A percentile compares a stretch with the other conserved stretches of the same genome.
These are phyloP conservation scores for Curvularia sp. DNA, from an alignment of 2,329 filamentous ascomycete genomes.

Conservation along the genomic window DNA sequence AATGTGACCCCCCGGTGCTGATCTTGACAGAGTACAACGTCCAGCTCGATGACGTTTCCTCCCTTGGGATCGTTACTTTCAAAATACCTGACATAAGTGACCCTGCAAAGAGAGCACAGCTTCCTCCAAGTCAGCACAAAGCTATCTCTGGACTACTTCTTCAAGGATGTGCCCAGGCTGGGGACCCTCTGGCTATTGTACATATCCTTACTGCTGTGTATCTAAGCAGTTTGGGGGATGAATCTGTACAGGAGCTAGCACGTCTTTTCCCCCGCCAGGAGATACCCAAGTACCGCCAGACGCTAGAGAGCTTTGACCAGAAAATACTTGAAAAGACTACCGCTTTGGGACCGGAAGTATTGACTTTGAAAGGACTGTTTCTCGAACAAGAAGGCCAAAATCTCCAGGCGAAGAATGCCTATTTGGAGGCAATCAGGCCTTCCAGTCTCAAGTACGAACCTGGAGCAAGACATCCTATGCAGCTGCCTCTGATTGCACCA, in stretches of 20 bases:
- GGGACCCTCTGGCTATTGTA: constrained; percentile 38
- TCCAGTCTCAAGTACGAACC: constrained; percentile 23
- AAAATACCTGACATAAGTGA: constrained; percentile 37
- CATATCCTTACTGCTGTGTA: constrained; percentile 40
- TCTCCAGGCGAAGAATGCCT: constrained; percentile 29
- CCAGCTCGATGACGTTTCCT: constrained; percentile 32
- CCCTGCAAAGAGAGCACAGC: constrained; percentile 20
- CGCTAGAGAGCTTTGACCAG: constrained; percentile 30
- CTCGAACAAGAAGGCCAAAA: constrained; percentile 35
- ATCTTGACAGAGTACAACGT: constrained; percentile 33
- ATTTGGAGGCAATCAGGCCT: constrained; percentile 32
- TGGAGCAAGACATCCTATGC: constrained; percentile 30
- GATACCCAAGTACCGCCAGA: constrained; percentile 26
- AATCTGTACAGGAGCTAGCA: constrained; percentile 24
- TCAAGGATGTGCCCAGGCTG: constrained; percentile 38
- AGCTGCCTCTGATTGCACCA: constrained; percentile 36
- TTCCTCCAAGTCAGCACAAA: constrained; percentile 38
- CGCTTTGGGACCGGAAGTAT: constrained; percentile 29
- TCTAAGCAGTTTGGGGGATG: constrained; percentile 19
- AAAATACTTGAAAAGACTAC: constrained; percentile 21
- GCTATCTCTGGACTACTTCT: constrained; percentile 29
- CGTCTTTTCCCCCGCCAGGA: constrained; percentile 28
- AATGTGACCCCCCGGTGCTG: constrained; percentile 10
- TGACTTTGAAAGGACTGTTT: constrained; percentile 43
- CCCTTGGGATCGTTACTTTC: constrained; percentile 35